Conservation (phyloP, 306 rosid genomes). For the Inga oerstediana region DNA sequence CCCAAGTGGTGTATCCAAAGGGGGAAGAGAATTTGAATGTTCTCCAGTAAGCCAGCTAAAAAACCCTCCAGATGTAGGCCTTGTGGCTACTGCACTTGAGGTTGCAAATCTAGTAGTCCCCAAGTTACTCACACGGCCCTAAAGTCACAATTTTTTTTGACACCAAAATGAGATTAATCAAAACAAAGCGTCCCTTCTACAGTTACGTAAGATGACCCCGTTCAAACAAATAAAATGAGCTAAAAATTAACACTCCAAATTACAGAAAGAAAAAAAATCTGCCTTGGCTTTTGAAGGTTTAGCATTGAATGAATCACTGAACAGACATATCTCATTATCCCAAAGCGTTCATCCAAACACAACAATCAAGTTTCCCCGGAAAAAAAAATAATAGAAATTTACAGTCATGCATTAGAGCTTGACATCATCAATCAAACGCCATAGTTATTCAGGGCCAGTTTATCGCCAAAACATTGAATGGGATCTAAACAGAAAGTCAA, state of each 20-base stretch:
- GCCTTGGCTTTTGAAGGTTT: neutral
- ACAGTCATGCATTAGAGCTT: neutral
- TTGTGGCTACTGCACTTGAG: constrained; percentile 53
- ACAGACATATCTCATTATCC: neutral
- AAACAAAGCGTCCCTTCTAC: neutral
- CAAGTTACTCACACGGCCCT: constrained; percentile 51
- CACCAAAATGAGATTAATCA: neutral
- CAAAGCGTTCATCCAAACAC: constrained; percentile 2
- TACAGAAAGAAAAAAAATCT: neutral
- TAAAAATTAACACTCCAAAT: neutral
- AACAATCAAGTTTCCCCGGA: neutral
- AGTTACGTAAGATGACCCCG: neutral
- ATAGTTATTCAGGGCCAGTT: neutral
- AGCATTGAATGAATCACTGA: neutral
- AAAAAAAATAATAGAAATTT: neutral
- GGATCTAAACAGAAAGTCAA: constrained; percentile 19
- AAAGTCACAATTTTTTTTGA: neutral
- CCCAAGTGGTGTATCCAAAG: constrained; percentile 50
- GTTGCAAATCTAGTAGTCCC: constrained; percentile 56
- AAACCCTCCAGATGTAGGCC: constrained; percentile 49
- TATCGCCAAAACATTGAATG: neutral
- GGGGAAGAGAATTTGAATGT: constrained; percentile 48
- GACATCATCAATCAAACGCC: neutral
- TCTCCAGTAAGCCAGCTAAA: constrained; percentile 70
- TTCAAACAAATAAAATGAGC: neutral